Evolutionary conservation across 164 flowering plant genomes (phyloP).

Genomic region (Liquidambar formosana): DNA sequence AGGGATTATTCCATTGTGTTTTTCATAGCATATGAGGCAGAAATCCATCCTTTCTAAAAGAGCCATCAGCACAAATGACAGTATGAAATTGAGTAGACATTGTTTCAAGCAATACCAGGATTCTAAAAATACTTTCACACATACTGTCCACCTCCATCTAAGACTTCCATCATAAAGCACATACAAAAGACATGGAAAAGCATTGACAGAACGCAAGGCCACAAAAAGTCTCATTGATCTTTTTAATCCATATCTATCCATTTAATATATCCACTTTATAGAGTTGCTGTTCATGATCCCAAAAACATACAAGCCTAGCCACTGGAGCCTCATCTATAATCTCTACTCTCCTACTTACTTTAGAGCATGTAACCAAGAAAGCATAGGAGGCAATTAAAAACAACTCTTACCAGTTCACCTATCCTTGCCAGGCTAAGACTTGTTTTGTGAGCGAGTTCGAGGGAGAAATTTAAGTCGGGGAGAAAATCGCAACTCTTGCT

Average conservation of each 20-base stretch:
- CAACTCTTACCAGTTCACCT: neutral
- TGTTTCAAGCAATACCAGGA: too few species aligned
- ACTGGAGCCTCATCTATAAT: neutral
- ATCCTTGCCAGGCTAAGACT: neutral
- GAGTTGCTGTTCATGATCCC: neutral
- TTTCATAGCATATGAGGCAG: too few species aligned
- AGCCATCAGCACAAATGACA: too few species aligned
- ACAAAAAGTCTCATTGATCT: neutral
- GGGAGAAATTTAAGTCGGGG: slow-evolving; percentile 31
- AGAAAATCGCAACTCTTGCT: slow-evolving; percentile 26
- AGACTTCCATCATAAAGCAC: neutral
- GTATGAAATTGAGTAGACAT: too few species aligned
- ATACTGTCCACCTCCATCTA: too few species aligned
- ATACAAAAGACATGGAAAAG: neutral
- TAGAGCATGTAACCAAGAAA: neutral
- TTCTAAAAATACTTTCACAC: too few species aligned
- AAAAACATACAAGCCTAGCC: neutral
- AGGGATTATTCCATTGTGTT: too few species aligned
- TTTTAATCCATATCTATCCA: neutral
- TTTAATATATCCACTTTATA: neutral
- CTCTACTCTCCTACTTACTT: neutral
- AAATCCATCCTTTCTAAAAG: too few species aligned
- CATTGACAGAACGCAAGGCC: too few species aligned
- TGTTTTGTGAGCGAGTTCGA: slow-evolving; percentile 27
- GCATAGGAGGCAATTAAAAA: neutral